Conservation (phyloP, 208 protist species). For the Trypanosoma grayi region DNA sequence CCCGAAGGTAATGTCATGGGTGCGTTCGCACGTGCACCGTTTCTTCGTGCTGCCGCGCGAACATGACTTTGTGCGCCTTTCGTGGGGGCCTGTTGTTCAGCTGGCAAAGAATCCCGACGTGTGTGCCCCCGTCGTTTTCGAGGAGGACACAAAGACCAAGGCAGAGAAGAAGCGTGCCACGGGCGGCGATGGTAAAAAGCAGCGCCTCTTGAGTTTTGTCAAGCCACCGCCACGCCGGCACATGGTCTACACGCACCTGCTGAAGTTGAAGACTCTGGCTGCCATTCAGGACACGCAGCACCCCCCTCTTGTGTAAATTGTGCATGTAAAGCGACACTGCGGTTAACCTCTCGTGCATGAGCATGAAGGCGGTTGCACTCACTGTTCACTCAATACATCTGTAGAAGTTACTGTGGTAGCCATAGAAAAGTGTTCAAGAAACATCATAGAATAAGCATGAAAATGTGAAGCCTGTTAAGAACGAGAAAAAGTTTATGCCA, state of each 20-base stretch:
- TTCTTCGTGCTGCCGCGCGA: conserved; percentile 63
- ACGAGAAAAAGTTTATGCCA: no score
- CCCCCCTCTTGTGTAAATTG: conserved; percentile 8
- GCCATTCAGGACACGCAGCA: conserved; percentile 25
- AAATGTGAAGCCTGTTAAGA: no score
- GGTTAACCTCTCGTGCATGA: no score
- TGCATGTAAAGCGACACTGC: background rate
- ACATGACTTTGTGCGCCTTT: conserved; percentile 69
- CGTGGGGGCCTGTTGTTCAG: conserved; percentile 68
- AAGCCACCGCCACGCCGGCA: conserved; percentile 58
- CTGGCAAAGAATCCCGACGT: conserved; percentile 49
- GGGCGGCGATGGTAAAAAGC: conserved; percentile 21
- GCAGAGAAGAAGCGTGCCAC: conserved; percentile 27
- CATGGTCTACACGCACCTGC: conserved; percentile 53
- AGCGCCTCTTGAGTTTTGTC: conserved; percentile 53
- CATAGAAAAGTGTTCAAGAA: conserved; percentile 9
- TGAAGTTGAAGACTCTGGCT: conserved; percentile 37
- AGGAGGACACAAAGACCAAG: conserved; percentile 55
- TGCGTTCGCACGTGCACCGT: conserved; percentile 68
- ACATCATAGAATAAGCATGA: no score
- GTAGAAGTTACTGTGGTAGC: conserved; percentile 6
- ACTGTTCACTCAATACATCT: no score
- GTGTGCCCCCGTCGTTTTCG: conserved; percentile 62
- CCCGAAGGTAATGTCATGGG: conserved; percentile 59
- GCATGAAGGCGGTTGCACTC: no score